Evolutionary conservation across 371 early-diverging fungal genomes (phyloP).

Genomic region (Mortierella sp.): DNA sequence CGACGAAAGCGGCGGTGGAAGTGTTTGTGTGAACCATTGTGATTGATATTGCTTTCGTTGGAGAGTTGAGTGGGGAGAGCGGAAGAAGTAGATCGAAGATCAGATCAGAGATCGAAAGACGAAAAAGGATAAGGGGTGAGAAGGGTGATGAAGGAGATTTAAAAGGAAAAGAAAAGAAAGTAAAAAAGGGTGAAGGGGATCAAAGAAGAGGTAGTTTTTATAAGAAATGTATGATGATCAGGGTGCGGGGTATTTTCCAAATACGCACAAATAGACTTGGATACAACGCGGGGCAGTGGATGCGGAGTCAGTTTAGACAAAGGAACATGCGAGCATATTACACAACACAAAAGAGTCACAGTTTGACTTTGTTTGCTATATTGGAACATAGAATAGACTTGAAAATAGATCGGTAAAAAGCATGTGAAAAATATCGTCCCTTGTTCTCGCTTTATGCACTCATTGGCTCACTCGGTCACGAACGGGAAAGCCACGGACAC

Average conservation of each 20-base stretch:
- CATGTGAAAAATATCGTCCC: constrained; percentile 10
- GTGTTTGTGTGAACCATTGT: constrained; percentile 52
- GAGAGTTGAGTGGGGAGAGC: constrained; percentile 8
- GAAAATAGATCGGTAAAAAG: constrained; percentile 7
- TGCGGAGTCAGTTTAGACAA: no score
- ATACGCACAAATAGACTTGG: constrained; percentile 6
- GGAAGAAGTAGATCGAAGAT: not conserved
- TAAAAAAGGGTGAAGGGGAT: constrained; percentile 5
- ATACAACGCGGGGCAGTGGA: not conserved
- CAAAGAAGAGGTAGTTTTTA: constrained; percentile 8
- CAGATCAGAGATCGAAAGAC: constrained; percentile 2
- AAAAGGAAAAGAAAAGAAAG: constrained; percentile 1
- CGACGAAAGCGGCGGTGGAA: constrained; percentile 56
- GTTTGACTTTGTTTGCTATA: not conserved
- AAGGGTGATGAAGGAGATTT: constrained; percentile 2
- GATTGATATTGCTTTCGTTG: not conserved
- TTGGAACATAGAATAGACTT: not conserved
- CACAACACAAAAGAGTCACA: constrained; percentile 9
- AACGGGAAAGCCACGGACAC: constrained; percentile 13
- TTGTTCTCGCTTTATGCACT: constrained; percentile 19
- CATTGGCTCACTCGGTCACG: constrained; percentile 13
- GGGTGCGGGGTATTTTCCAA: constrained; percentile 1
- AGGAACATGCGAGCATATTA: not conserved
- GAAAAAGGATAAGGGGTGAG: constrained; percentile 15
- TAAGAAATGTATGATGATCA: not conserved